Percentiles rank a stretch among this genome's conserved stretches.
Evolutionary conservation across 2,329 filamentous ascomycete species (phyloP).

Genomic region (Botrytis cinerea): DNA sequence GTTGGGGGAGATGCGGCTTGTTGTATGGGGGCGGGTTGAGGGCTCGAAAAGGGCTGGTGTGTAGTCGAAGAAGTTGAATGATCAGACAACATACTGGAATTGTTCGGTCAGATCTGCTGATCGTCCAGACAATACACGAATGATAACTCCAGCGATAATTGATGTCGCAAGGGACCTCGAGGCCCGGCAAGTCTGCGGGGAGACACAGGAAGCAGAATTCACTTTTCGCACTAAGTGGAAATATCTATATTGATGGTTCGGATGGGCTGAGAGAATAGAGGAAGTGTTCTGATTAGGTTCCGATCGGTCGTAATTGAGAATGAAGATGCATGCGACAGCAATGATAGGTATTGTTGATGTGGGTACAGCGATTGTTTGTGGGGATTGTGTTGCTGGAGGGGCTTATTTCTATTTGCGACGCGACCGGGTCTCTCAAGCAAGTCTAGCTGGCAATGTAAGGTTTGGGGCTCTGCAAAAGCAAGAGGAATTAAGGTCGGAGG

Average conservation of each 20-base stretch:
- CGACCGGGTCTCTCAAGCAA: conserved; percentile 15
- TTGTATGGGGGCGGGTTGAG: conserved; percentile 37
- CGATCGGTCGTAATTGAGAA: conserved; percentile 3
- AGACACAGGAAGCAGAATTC: conserved; percentile 27
- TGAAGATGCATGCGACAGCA: conserved; percentile 23
- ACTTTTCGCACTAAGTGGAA: conserved; percentile 17
- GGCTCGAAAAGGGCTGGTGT: conserved; percentile 37
- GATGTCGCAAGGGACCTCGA: conserved; percentile 28
- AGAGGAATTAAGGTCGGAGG: background rate
- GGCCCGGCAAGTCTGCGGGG: conserved; percentile 26
- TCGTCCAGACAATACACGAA: conserved; percentile 27
- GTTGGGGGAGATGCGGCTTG: conserved; percentile 69
- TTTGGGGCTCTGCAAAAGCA: conserved; percentile 5
- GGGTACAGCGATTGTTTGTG: conserved; percentile 23
- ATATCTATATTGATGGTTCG: conserved; percentile 11
- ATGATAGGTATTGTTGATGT: conserved; percentile 23
- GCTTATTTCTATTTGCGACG: conserved; percentile 20
- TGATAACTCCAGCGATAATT: conserved; percentile 24
- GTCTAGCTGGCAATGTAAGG: background rate
- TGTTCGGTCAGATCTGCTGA: conserved; percentile 28
- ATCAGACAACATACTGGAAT: conserved; percentile 36
- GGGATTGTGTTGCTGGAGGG: conserved; percentile 18
- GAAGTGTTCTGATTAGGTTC: background rate
- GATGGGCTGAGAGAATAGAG: background rate
- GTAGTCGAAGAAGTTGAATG: conserved; percentile 33